Conservation (phyloP, 2,329 filamentous ascomycete species). For the Trichoderma afroharzianum region DNA sequence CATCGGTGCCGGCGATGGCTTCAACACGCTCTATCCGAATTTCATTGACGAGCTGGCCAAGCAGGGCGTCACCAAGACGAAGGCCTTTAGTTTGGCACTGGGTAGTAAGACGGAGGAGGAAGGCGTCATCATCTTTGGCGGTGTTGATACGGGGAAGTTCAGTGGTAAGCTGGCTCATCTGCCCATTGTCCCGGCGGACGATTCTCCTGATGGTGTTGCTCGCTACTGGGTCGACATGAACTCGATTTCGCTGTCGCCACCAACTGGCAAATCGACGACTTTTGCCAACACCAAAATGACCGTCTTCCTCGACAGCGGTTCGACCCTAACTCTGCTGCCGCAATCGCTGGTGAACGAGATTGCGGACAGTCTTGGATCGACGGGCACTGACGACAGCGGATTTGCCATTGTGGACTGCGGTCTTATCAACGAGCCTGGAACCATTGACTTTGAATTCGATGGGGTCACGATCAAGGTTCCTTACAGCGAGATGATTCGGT, state of each 20-base stretch:
- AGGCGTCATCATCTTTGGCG: slow-evolving; percentile 66
- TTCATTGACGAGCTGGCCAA: slow-evolving; percentile 48
- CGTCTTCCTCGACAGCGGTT: slow-evolving; percentile 69
- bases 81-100: slow-evolving; percentile 63
- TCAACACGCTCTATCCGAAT: slow-evolving; percentile 47
- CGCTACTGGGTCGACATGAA: slow-evolving; percentile 52
- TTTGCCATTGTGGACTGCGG: slow-evolving; percentile 47
- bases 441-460: slow-evolving; percentile 47
- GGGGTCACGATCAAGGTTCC: slow-evolving; percentile 48
- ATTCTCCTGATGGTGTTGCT: slow-evolving; percentile 53
- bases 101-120: slow-evolving; percentile 57
- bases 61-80: slow-evolving; percentile 54
- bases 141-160: slow-evolving; percentile 63
- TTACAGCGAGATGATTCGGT: slow-evolving; percentile 45
- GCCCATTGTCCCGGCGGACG: slow-evolving; percentile 55
- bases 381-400: slow-evolving; percentile 35
- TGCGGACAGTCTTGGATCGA: slow-evolving; percentile 46
- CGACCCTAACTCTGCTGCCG: slow-evolving; percentile 65
- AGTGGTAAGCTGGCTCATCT: slow-evolving; percentile 55
- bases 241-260: slow-evolving; percentile 40
- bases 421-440: slow-evolving; percentile 38
- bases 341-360: slow-evolving; percentile 49
- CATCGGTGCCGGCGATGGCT: slow-evolving; percentile 61
- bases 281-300: slow-evolving; percentile 42
- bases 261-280: slow-evolving; percentile 22